phyloP scores from a whole-genome alignment of 495 filamentous ascomycete species.

The Talaromyces ruber region DNA sequence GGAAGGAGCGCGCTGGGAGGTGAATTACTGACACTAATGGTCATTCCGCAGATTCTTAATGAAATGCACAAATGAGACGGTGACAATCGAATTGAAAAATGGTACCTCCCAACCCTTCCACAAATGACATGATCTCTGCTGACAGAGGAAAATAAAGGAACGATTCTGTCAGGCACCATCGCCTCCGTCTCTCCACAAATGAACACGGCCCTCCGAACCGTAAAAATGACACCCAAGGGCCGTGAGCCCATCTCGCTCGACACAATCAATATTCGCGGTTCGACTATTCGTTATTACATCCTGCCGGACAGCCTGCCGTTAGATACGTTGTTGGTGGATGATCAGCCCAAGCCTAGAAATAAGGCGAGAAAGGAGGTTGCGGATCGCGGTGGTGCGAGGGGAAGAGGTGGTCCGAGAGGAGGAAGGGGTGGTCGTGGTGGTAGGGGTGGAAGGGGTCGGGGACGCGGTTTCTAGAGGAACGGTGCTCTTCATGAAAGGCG shows the following conservation, averaged over 20 bases:
- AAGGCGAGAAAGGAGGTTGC: constrained; percentile 94
- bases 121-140: neutral
- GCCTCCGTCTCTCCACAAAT: constrained; percentile 91
- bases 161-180: constrained; percentile 92
- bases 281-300: constrained; percentile 88
- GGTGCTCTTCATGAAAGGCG: neutral
- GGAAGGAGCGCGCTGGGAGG: constrained; percentile 7
- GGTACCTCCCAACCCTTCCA: constrained; percentile 42
- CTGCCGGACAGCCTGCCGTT: constrained; percentile 90
- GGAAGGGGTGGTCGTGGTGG: constrained; percentile 49
- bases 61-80: constrained; percentile 97
- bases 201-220: constrained; percentile 88
- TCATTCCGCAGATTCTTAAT: constrained; percentile 71
- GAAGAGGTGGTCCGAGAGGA: constrained; percentile 46
- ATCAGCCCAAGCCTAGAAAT: constrained; percentile 97
- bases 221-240: constrained; percentile 87
- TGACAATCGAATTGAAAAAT: constrained; percentile 97
- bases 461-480: constrained; percentile 46
- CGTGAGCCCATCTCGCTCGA: constrained; percentile 82
- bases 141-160: constrained; percentile 46
- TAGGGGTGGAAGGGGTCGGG: constrained; percentile 59
- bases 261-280: constrained; percentile 93
- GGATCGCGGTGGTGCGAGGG: constrained; percentile 53
- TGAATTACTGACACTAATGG: constrained; percentile 3
- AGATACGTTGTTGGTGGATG: constrained; percentile 90